These are phyloP conservation scores for Selaginella tamariscina DNA, from an alignment of 75 land plant species.

Conservation along the genomic window DNA sequence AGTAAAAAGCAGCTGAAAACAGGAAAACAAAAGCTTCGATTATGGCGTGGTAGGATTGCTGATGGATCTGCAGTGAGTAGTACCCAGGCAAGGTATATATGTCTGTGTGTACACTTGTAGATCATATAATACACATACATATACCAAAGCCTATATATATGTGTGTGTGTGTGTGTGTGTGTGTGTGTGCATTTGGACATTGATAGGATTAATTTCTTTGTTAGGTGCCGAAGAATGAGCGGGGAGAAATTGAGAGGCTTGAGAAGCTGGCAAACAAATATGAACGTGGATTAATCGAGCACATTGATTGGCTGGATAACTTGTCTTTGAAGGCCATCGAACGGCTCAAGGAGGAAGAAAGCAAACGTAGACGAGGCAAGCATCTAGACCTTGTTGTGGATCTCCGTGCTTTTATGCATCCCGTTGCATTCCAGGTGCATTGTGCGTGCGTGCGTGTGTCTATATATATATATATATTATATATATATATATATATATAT, in stretches of 20 bases:
- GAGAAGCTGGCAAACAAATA: conserved; percentile 84
- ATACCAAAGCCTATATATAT: too few species aligned
- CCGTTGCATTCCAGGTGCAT: conserved; percentile 84
- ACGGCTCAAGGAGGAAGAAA: conserved; percentile 56
- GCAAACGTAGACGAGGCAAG: conserved; percentile 41
- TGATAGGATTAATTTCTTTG: too few species aligned
- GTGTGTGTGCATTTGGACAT: too few species aligned
- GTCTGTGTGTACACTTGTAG: neutral
- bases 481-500: too few species aligned
- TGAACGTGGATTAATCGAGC: conserved; percentile 79
- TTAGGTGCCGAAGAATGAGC: conserved; percentile 90
- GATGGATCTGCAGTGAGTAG: conserved; percentile 73
- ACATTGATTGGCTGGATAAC: conserved; percentile 82
- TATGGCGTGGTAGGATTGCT: conserved; percentile 67
- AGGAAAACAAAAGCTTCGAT: conserved; percentile 84
- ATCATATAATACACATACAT: neutral
- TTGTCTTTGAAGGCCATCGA: conserved; percentile 79
- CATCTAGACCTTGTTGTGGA: conserved; percentile 65
- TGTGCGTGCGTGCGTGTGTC: too few species aligned
- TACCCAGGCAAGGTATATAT: conserved; percentile 86
- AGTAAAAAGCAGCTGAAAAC: conserved; percentile 75
- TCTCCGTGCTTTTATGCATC: conserved; percentile 83
- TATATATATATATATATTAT: too few species aligned
- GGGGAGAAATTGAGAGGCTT: conserved; percentile 78
- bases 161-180: too few species aligned